phyloP scores from a whole-genome alignment of 2,329 filamentous ascomycete genomes.

The Fusarium longipes region DNA sequence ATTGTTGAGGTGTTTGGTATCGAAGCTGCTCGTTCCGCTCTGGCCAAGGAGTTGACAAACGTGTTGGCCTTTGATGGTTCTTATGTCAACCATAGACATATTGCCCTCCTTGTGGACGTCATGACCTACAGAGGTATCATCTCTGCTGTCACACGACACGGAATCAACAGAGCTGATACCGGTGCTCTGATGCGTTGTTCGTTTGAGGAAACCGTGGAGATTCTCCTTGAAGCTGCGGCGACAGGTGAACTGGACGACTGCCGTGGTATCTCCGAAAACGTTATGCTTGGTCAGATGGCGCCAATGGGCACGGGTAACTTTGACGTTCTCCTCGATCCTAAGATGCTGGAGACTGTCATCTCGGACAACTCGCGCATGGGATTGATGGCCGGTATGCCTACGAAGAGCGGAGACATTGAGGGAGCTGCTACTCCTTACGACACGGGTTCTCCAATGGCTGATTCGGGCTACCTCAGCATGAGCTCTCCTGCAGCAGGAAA shows the following conservation, averaged over 20 bases:
- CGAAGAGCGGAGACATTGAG: slow-evolving; percentile 78
- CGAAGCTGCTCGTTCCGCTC: slow-evolving; percentile 87
- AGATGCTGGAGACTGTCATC: slow-evolving; percentile 95
- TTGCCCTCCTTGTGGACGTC: slow-evolving; percentile 93
- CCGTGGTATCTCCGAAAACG: slow-evolving; percentile 97
- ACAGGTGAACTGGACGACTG: slow-evolving; percentile 97
- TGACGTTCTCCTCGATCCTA: slow-evolving; percentile 90
- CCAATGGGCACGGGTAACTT: slow-evolving; percentile 98
- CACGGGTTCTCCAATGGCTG: slow-evolving; percentile 80
- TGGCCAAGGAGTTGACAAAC: slow-evolving; percentile 88
- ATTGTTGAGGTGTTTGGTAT: slow-evolving; percentile 96
- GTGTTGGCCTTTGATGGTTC: slow-evolving; percentile 99
- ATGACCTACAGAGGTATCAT: slow-evolving; percentile 96
- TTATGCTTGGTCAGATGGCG: slow-evolving; percentile 97
- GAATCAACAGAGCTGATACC: slow-evolving; percentile 97
- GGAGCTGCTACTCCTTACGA: slow-evolving; percentile 97
- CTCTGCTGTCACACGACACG: slow-evolving; percentile 96
- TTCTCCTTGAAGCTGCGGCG: slow-evolving; percentile 93
- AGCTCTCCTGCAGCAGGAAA: slow-evolving; percentile 71
- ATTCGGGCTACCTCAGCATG: slow-evolving; percentile 74
- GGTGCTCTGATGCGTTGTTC: slow-evolving; percentile 99
- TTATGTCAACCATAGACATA: slow-evolving; percentile 98
- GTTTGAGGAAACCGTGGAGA: slow-evolving; percentile 99
- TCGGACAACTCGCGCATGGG: slow-evolving; percentile 90
- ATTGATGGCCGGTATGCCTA: slow-evolving; percentile 81